Evolutionary conservation across 176 grass and related monocot genomes (phyloP).

Genomic region (Oropetium thomaeum): DNA sequence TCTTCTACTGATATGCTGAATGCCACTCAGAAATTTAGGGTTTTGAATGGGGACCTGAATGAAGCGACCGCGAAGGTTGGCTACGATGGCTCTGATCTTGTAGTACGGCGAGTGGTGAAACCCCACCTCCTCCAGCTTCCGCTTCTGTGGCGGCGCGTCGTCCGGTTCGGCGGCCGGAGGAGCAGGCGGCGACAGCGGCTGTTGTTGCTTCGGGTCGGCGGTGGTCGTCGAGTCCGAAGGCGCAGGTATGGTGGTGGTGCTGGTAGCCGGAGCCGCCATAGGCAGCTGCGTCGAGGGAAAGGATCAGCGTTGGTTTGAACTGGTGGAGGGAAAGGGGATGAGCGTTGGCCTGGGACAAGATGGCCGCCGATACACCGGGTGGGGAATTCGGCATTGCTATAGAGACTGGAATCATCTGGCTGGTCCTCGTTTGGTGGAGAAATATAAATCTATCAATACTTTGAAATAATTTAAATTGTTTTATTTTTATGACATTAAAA

Average conservation of each 20-base stretch:
- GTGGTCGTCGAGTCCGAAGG: background rate
- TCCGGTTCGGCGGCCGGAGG: background rate
- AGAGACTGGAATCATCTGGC: no score
- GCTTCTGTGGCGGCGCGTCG: slow-evolving; percentile 15
- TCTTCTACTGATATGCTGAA: background rate
- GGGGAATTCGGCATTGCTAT: no score
- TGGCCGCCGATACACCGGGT: no score
- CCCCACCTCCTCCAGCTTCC: slow-evolving; percentile 37
- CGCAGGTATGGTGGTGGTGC: background rate
- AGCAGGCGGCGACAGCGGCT: background rate
- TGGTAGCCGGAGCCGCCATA: slow-evolving; percentile 1
- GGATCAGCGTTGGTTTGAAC: background rate
- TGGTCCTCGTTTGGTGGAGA: no score
- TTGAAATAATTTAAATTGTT: no score
- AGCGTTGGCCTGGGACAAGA: background rate
- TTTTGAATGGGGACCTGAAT: slow-evolving; percentile 36
- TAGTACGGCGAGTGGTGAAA: slow-evolving; percentile 45
- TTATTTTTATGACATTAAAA: no score
- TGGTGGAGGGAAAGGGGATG: background rate
- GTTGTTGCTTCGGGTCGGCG: background rate
- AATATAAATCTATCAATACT: no score
- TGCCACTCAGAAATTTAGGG: slow-evolving; percentile 3
- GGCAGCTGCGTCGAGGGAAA: slow-evolving; percentile 16
- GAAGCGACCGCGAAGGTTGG: slow-evolving; percentile 38
- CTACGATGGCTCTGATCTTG: slow-evolving; percentile 42